These are phyloP conservation scores for Gloeophyllum trabeum DNA, from an alignment of 768 basidiomycete genomes.

Conservation along the genomic window DNA sequence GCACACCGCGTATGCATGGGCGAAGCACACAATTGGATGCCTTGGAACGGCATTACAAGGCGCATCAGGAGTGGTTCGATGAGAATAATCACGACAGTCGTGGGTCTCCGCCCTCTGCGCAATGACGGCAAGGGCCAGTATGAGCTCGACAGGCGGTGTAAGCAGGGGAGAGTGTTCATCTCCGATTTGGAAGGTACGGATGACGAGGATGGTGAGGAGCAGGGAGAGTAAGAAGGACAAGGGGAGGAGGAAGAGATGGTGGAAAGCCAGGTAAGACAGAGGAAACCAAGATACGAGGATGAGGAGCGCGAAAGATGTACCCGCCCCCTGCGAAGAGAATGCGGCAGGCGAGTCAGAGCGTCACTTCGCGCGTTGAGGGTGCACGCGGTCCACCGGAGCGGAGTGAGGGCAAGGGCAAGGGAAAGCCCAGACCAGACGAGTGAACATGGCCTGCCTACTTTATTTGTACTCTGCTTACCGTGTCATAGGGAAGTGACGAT, in stretches of 20 bases:
- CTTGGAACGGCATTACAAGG: slow-evolving; percentile 10
- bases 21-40: slow-evolving; percentile 8
- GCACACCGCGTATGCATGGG: slow-evolving; percentile 15
- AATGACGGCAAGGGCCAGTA: background rate
- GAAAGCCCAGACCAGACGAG: background rate
- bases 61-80: slow-evolving; percentile 7
- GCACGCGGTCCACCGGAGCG: background rate
- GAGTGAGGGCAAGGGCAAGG: background rate
- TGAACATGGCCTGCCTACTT: background rate
- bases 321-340: background rate
- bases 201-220: slow-evolving; percentile 7
- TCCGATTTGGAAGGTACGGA: background rate
- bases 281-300: background rate
- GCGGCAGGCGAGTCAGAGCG: background rate
- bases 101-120: slow-evolving; percentile 13
- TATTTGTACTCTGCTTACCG: background rate
- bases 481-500: background rate
- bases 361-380: background rate
- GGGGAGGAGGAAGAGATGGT: slow-evolving; percentile 1
- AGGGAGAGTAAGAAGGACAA: slow-evolving; percentile 5
- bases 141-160: background rate
- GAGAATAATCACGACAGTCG: background rate
- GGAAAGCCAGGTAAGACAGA: background rate
- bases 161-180: background rate
- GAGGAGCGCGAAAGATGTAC: background rate